These are phyloP conservation scores for Ambrosiella beaveri DNA, from an alignment of 2,329 filamentous ascomycete species.

Conservation along the genomic window DNA sequence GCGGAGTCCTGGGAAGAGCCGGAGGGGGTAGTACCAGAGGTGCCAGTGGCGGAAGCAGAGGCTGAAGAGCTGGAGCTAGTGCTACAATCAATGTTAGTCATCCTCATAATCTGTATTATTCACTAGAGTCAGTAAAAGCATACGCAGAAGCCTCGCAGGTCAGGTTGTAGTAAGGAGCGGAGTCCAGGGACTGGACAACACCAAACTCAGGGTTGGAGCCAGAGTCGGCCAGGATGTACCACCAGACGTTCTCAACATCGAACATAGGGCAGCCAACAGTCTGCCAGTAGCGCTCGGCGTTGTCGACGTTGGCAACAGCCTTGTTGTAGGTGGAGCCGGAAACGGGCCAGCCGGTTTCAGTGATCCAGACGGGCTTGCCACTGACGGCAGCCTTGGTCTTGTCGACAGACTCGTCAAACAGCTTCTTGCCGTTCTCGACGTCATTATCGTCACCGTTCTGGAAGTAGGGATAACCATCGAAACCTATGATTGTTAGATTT, in stretches of 20 bases:
- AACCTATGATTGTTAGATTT: constrained; percentile 23
- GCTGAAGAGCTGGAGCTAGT: not conserved
- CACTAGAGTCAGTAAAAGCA: constrained; percentile 11
- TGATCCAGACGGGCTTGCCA: constrained; percentile 66
- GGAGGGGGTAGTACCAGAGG: constrained; percentile 7
- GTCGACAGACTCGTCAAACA: constrained; percentile 52
- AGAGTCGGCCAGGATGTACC: constrained; percentile 60
- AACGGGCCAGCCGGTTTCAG: constrained; percentile 78
- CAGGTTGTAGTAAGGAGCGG: constrained; percentile 44
- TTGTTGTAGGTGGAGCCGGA: constrained; percentile 44
- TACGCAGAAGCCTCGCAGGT: constrained; percentile 29
- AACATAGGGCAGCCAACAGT: constrained; percentile 58
- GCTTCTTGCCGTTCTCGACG: constrained; percentile 43
- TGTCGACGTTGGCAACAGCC: constrained; percentile 44
- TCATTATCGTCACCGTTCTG: constrained; percentile 50
- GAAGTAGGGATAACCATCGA: constrained; percentile 78
- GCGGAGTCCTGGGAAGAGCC: not conserved
- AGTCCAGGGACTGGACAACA: constrained; percentile 39
- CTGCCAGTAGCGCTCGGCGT: constrained; percentile 69
- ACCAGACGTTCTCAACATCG: constrained; percentile 50
- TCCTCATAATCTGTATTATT: constrained; percentile 1
- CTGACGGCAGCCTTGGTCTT: constrained; percentile 40
- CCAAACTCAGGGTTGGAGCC: constrained; percentile 49
- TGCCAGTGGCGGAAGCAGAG: constrained; percentile 4
- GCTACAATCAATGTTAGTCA: constrained; percentile 2